Percentiles rank a stretch among this genome's conserved stretches.
phyloP scores from a whole-genome alignment of 2,329 filamentous ascomycete species.

The Mycocentrospora acerina region DNA sequence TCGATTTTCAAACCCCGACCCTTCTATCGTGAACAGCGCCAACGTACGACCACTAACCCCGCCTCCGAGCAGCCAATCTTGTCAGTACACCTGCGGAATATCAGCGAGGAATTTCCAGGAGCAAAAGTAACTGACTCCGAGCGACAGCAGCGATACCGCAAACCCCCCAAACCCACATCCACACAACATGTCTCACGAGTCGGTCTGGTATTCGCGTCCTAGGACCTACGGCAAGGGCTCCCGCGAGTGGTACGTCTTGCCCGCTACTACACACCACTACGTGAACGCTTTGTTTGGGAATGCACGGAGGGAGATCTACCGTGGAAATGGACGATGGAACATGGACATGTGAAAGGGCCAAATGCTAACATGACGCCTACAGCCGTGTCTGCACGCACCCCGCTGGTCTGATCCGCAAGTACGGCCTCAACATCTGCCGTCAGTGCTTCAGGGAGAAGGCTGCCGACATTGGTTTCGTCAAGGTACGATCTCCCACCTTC shows the following conservation, averaged over 20 bases:
- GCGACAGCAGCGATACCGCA: slow-evolving; percentile 24
- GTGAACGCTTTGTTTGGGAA: background rate
- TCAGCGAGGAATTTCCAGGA: background rate
- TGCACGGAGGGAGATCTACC: background rate
- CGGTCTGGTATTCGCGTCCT: slow-evolving; percentile 98
- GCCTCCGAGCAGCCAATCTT: slow-evolving; percentile 27
- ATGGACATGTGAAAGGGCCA: slow-evolving; percentile 4
- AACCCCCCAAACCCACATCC: slow-evolving; percentile 31
- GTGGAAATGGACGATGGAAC: background rate
- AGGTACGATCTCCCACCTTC: slow-evolving; percentile 52
- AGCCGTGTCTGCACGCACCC: slow-evolving; percentile 90
- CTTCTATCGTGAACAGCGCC: slow-evolving; percentile 5
- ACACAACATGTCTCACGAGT: slow-evolving; percentile 83
- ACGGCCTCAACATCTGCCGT: slow-evolving; percentile 85
- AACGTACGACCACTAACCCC: slow-evolving; percentile 28
- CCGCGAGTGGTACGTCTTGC: slow-evolving; percentile 76
- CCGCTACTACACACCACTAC: background rate
- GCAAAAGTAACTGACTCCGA: slow-evolving; percentile 13
- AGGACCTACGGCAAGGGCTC: slow-evolving; percentile 96
- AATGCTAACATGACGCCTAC: slow-evolving; percentile 35
- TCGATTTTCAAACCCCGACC: too few relatives aligned
- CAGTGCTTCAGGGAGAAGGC: slow-evolving; percentile 71
- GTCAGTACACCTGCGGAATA: slow-evolving; percentile 16
- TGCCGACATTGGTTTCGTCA: slow-evolving; percentile 68
- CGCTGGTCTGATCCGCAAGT: slow-evolving; percentile 99